Percentiles rank a stretch among this genome's conserved stretches.
Evolutionary conservation across 129 eudicot genomes (phyloP).

Genomic region (Pulicaria dysenterica): DNA sequence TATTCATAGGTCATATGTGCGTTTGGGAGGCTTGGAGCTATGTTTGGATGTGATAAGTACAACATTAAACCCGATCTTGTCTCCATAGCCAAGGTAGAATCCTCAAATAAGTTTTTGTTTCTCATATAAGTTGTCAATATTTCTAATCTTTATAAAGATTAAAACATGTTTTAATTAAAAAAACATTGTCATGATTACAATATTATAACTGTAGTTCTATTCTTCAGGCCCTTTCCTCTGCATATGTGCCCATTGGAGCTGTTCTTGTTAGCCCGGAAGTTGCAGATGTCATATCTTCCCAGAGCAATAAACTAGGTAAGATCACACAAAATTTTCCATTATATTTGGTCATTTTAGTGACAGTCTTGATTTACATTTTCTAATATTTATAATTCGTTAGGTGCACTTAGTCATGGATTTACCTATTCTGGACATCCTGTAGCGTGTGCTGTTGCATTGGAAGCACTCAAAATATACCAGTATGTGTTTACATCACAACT

Average conservation of each 20-base stretch:
- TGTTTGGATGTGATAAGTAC: conserved; percentile 93
- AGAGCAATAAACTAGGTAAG: conserved; percentile 88
- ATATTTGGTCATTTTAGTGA: conserved; percentile 15
- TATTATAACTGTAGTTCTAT: no score
- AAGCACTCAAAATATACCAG: conserved; percentile 85
- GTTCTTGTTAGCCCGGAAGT: conserved; percentile 80
- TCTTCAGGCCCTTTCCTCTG: conserved; percentile 89
- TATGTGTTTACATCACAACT: conserved; percentile 20
- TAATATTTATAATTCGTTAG: conserved; percentile 31
- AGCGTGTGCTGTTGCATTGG: conserved; percentile 92
- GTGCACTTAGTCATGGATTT: conserved; percentile 83
- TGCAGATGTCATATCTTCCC: conserved; percentile 78
- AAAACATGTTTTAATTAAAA: no score
- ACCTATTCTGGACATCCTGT: conserved; percentile 98
- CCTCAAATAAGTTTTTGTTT: background rate
- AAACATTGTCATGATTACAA: no score
- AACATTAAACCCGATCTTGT: conserved; percentile 95
- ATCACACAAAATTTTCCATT: background rate
- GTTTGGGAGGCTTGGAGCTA: conserved; percentile 88
- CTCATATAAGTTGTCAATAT: no score
- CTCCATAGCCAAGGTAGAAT: conserved; percentile 77
- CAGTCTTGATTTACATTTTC: conserved; percentile 7
- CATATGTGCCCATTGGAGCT: conserved; percentile 96
- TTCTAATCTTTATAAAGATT: no score
- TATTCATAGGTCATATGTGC: conserved; percentile 72